Percentiles rank a stretch among this genome's conserved stretches.
Evolutionary conservation across 768 basidiomycete species (phyloP).

Genomic region (Leccinum longicurvipes): DNA sequence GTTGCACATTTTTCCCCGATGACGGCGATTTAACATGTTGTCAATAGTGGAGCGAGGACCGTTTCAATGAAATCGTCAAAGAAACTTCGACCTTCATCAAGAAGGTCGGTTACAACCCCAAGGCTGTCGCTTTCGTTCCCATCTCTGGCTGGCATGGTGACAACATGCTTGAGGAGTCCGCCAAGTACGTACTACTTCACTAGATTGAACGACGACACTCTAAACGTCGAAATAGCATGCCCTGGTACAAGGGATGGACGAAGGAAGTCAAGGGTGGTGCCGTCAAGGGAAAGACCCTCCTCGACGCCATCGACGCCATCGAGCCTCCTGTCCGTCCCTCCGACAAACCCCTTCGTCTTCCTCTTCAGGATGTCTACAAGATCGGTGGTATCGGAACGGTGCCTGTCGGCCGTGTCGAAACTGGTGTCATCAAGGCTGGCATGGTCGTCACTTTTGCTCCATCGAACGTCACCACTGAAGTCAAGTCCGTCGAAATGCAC

Average conservation of each 20-base stretch:
- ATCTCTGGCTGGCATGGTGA: constrained; percentile 99
- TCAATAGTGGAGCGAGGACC: constrained; percentile 93
- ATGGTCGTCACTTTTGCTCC: constrained; percentile 99
- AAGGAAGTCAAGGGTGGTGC: constrained; percentile 93
- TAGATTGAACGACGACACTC: constrained; percentile 4
- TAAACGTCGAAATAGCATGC: constrained; percentile 62
- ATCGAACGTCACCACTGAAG: constrained; percentile 98
- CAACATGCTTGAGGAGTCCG: constrained; percentile 99
- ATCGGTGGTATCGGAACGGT: constrained; percentile 99
- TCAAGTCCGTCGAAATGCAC: constrained; percentile 99
- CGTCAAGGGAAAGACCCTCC: constrained; percentile 97
- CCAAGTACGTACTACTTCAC: constrained; percentile 58
- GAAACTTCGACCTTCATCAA: constrained; percentile 98
- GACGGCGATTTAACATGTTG: constrained; percentile 1
- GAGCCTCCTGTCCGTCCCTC: constrained; percentile 95
- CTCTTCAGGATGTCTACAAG: constrained; percentile 99
- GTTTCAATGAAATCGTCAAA: constrained; percentile 99
- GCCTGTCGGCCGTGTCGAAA: constrained; percentile 99
- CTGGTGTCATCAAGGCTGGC: constrained; percentile 99
- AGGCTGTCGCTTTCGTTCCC: constrained; percentile 96
- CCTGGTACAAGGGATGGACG: constrained; percentile 99
- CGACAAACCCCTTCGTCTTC: constrained; percentile 99
- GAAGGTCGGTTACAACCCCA: constrained; percentile 99
- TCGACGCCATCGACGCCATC: constrained; percentile 99
- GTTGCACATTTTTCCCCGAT: constrained; percentile 9